A percentile compares a stretch with the other conserved stretches of the same genome.
Conservation (phyloP, 805 yeast species). For the Spathaspora boniae region DNA sequence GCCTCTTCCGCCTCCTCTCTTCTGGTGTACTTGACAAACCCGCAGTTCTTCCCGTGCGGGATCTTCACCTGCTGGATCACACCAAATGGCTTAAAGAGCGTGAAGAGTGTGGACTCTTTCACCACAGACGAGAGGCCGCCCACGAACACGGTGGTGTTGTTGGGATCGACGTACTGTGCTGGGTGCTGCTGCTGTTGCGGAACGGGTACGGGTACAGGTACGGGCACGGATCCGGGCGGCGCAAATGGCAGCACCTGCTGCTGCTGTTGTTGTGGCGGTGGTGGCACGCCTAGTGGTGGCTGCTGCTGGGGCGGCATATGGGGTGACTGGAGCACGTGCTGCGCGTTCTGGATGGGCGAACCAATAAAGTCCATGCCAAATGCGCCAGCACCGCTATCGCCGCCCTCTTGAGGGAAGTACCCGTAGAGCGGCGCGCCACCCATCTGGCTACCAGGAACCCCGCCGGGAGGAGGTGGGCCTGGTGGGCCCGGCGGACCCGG, state of each 20-base stretch:
- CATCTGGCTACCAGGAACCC: constrained; percentile 6
- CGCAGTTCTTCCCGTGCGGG: constrained; percentile 82
- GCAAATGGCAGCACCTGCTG: not conserved
- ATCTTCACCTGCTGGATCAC: constrained; percentile 63
- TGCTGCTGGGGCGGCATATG: constrained; percentile 3
- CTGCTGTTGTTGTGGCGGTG: constrained; percentile 1
- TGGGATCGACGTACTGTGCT: constrained; percentile 48
- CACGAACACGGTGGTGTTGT: constrained; percentile 72
- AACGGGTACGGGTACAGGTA: constrained; percentile 1
- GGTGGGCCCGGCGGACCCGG: no score
- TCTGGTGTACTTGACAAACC: constrained; percentile 78
- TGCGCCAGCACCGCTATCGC: not conserved
- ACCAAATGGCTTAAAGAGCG: constrained; percentile 74
- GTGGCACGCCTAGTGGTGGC: not conserved
- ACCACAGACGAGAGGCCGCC: constrained; percentile 71
- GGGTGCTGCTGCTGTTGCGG: constrained; percentile 4
- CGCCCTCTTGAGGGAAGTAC: not conserved
- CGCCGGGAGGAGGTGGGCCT: constrained; percentile 10
- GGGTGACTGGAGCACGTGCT: not conserved
- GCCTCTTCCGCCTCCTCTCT: constrained; percentile 84
- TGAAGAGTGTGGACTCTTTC: constrained; percentile 55
- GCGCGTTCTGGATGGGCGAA: not conserved
- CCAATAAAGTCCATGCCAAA: not conserved
- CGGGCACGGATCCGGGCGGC: not conserved
- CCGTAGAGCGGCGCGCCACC: constrained; percentile 1